Conservation (phyloP, 805 yeast species). For the Trichomonascus vanleenenianus region DNA sequence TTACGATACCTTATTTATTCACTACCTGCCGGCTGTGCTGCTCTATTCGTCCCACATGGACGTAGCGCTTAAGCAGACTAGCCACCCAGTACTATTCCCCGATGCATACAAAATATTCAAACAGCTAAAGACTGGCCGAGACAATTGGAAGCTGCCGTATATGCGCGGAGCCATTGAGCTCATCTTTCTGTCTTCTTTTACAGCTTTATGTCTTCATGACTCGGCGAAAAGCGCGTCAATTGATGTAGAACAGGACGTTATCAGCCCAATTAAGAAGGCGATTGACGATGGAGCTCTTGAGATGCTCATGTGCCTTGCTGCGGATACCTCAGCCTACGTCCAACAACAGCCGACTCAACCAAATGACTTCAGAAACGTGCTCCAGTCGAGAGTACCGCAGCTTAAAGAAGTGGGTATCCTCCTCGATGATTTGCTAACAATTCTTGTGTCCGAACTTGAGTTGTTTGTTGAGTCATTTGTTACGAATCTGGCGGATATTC, state of each 20-base stretch:
- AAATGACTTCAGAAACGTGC: conserved; percentile 19
- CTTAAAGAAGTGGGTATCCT: conserved; percentile 10
- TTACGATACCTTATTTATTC: conserved; percentile 57
- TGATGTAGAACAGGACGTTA: conserved; percentile 19
- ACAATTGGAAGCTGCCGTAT: conserved; percentile 22
- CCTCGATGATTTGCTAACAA: conserved; percentile 7
- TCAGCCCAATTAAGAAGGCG: conserved; percentile 20
- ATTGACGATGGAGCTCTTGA: conserved; percentile 34
- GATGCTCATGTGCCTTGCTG: conserved; percentile 29
- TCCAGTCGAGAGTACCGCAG: conserved; percentile 26
- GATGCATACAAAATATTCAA: conserved; percentile 13
- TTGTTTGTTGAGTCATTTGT: conserved; percentile 24
- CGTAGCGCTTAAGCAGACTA: conserved; percentile 7
- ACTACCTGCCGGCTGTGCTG: conserved; percentile 31
- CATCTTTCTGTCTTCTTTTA: conserved; percentile 15
- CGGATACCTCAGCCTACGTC: conserved; percentile 22
- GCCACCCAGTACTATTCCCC: conserved; percentile 1
- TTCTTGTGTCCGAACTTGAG: conserved; percentile 18
- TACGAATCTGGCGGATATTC: conserved; percentile 30
- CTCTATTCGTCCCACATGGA: conserved; percentile 13
- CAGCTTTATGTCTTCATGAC: conserved; percentile 14
- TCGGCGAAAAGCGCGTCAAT: conserved; percentile 3
- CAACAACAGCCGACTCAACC: conserved; percentile 11
- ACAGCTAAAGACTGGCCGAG: background rate
- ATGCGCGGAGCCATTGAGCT: conserved; percentile 24